phyloP scores from a whole-genome alignment of 2,329 filamentous ascomycete genomes.

The Xylaria sp. region DNA sequence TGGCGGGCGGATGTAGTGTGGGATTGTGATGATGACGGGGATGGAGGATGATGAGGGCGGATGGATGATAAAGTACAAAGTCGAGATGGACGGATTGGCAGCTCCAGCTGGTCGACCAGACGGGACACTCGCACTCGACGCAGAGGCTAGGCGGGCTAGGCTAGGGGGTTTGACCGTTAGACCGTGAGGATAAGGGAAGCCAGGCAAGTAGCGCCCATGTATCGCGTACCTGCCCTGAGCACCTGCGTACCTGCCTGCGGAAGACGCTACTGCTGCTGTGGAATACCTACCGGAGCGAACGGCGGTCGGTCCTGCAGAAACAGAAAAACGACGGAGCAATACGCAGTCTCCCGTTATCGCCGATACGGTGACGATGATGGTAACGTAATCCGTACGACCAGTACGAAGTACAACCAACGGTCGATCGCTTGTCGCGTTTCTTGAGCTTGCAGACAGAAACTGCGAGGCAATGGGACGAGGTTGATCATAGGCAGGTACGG shows the following conservation, averaged over 20 bases:
- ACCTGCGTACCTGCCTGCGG: too few relatives aligned
- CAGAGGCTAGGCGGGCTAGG: not conserved
- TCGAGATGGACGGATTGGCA: not conserved
- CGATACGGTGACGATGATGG: too few relatives aligned
- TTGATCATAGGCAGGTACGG: too few relatives aligned
- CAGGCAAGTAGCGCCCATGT: not conserved
- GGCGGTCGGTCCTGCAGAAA: not conserved
- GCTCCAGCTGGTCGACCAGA: not conserved
- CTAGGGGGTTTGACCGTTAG: not conserved
- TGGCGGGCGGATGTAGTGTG: constrained; percentile 4
- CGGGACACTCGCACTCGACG: too few relatives aligned
- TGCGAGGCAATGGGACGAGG: too few relatives aligned
- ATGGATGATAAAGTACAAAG: not conserved
- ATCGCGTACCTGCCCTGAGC: not conserved
- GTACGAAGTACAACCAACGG: too few relatives aligned
- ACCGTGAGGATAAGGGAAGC: not conserved
- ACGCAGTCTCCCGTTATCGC: too few relatives aligned
- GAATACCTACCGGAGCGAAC: not conserved
- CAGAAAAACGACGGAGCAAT: not conserved
- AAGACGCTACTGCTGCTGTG: too few relatives aligned
- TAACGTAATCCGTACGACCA: too few relatives aligned
- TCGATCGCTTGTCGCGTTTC: too few relatives aligned
- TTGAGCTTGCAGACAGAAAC: too few relatives aligned
- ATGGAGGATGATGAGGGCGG: not conserved
- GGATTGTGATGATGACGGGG: not conserved